Base-by-base conservation (phyloP, 2,329 filamentous ascomycete genomes). In the Polychaeton citri region DNA sequence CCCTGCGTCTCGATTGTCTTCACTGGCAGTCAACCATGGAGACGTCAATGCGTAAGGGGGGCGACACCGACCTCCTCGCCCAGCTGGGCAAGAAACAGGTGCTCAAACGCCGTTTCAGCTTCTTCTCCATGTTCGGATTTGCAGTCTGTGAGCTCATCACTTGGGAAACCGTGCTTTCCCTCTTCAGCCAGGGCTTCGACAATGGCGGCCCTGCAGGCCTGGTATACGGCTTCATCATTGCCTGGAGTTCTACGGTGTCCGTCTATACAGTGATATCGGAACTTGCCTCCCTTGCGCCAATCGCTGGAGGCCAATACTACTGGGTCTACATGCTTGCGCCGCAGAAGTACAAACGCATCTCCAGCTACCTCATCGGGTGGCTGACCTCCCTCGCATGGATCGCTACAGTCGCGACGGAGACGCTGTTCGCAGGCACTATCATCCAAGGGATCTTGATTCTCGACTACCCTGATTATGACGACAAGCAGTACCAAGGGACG, bases 151-250 rank as follows among this genome's bases (percentile, higher is more conserved):
- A 64, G 39, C 40, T 64, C 19, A 64, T 64, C 35, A 64, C 62
- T 18, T 65, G 61, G 62, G 62, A 65, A 38, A 65, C 62, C 0
- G 60, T 64, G 7, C 53, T 65, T 4, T 60, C 61, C 3, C 47
- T 65, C 9, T 64, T 66, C 45, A 53, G 46, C 36, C 53, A 65
- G 40, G 55, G 59, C 2, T 55, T 62, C 31, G 48, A 59, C 17
- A 66, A 65, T 47, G 63, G 64, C 12, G 64, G 64, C 4, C 63
- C 67, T 9, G 59, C 64, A 1, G 67, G 68, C 4, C 52, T 68
- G 5, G 49, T 71, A 7, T 71, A 68, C 43, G 66, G 66, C 33
- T 72, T 64, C 51, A 58, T 72, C 20, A 62, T 71, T 32, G 63
- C 67, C 13, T 71, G 66, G 65, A 46, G 55, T 13, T 64, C 62